These are phyloP conservation scores for Chlamydomonas sp. DNA, from an alignment of 139 green algal species.

Conservation along the genomic window DNA sequence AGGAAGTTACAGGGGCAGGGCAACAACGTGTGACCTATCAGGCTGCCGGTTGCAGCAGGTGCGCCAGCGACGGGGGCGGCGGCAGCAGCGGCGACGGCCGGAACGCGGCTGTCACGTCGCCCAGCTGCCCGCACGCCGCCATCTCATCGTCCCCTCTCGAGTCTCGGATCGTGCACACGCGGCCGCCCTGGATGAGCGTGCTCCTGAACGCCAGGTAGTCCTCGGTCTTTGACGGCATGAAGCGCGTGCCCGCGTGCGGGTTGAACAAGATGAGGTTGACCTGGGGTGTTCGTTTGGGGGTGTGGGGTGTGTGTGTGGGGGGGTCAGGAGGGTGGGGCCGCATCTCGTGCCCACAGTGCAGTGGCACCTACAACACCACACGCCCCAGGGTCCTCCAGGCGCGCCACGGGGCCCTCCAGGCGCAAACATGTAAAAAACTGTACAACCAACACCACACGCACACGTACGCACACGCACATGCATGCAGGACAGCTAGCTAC, in stretches of 20 bases:
- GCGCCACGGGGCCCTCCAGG: too few species aligned
- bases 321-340: too few species aligned
- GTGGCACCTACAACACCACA: too few species aligned
- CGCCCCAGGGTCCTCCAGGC: too few species aligned
- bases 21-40: too few species aligned
- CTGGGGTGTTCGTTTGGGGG: constrained; percentile 33
- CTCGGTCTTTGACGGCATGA: constrained; percentile 28
- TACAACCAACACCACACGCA: too few species aligned
- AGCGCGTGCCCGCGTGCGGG: constrained; percentile 46
- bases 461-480: too few species aligned
- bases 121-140: constrained; percentile 83
- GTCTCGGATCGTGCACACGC: constrained; percentile 69
- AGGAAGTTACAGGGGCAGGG: too few species aligned
- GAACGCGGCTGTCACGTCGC: constrained; percentile 11
- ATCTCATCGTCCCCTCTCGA: constrained; percentile 69
- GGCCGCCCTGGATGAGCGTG: constrained; percentile 36
- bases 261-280: constrained; percentile 87
- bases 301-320: constrained; percentile 4
- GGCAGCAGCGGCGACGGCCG: background rate
- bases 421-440: too few species aligned
- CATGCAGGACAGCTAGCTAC: too few species aligned
- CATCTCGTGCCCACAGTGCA: too few species aligned
- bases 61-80: background rate
- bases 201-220: constrained; percentile 49
- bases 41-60: too few species aligned